These are phyloP conservation scores for Parathielavia appendiculata DNA, from an alignment of 495 filamentous ascomycete species.

Conservation along the genomic window DNA sequence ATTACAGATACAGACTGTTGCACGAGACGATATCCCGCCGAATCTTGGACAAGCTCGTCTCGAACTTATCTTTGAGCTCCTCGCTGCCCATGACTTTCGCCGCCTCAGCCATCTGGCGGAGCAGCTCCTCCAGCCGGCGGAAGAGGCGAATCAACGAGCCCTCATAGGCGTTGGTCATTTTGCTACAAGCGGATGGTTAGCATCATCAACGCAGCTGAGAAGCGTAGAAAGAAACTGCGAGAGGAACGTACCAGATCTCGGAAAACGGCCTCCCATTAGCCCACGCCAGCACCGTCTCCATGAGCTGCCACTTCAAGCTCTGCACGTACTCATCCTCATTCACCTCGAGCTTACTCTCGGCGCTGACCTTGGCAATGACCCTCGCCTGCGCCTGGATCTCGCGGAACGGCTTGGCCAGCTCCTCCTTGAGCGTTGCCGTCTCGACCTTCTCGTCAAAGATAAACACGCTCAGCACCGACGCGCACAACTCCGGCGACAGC, in stretches of 20 bases:
- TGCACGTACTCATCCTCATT: constrained; percentile 90
- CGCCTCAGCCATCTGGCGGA: constrained; percentile 97
- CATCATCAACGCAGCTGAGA: background rate
- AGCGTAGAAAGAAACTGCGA: background rate
- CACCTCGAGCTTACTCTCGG: constrained; percentile 83
- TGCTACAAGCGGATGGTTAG: constrained; percentile 45
- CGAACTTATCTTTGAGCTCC: constrained; percentile 86
- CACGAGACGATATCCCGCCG: constrained; percentile 89
- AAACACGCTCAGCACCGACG: constrained; percentile 82
- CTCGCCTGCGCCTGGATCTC: constrained; percentile 81
- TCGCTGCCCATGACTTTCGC: constrained; percentile 96
- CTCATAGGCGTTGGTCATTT: constrained; percentile 98
- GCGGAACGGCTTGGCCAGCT: constrained; percentile 76
- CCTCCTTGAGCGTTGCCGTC: constrained; percentile 66
- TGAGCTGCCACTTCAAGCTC: constrained; percentile 84
- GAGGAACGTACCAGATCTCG: constrained; percentile 77
- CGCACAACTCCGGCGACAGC: constrained; percentile 76
- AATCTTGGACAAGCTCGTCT: constrained; percentile 74
- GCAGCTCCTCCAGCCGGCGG: constrained; percentile 86
- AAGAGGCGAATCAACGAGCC: constrained; percentile 94
- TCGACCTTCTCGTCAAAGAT: constrained; percentile 94
- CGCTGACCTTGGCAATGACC: constrained; percentile 82
- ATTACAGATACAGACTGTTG: constrained; percentile 80
- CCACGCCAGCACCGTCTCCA: constrained; percentile 96
- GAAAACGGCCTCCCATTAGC: constrained; percentile 85